Conservation (phyloP, 352 stramenopile species). For the Globisporangium middletonii region DNA sequence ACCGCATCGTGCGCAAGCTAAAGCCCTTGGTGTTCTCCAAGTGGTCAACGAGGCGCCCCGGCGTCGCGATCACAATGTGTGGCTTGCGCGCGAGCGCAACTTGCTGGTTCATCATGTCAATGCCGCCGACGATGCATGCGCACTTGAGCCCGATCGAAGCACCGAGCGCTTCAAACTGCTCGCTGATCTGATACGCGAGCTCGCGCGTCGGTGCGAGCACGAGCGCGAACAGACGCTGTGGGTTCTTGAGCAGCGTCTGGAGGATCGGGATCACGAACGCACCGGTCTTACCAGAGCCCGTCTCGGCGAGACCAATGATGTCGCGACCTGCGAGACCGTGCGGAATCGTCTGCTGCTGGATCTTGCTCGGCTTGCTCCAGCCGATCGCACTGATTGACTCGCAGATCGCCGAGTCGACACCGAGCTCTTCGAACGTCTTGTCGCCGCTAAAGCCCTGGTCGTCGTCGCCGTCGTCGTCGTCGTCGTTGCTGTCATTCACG, state of each 20-base stretch:
- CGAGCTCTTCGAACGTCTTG: constrained; percentile 87
- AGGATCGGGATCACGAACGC: constrained; percentile 94
- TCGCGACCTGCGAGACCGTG: constrained; percentile 91
- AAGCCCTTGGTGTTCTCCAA: constrained; percentile 97
- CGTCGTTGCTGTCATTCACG: too few species aligned
- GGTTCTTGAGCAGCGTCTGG: constrained; percentile 88
- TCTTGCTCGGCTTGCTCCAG: constrained; percentile 92
- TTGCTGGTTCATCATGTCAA: constrained; percentile 97
- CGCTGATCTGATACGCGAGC: constrained; percentile 94
- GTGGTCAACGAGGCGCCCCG: constrained; percentile 91
- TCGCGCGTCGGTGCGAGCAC: constrained; percentile 93
- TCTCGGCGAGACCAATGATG: constrained; percentile 97
- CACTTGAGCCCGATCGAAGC: constrained; percentile 91
- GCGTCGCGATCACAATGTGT: constrained; percentile 94
- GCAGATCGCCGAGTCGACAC: constrained; percentile 88
- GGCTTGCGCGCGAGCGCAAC: constrained; percentile 96
- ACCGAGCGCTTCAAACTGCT: constrained; percentile 91
- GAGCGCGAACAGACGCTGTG: constrained; percentile 86
- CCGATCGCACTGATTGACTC: constrained; percentile 90
- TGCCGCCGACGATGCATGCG: constrained; percentile 92
- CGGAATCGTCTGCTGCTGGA: constrained; percentile 94
- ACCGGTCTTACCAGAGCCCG: constrained; percentile 93
- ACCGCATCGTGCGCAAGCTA: constrained; percentile 87
- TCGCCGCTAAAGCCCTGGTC: constrained; percentile 59
- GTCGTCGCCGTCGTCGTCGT: constrained; percentile 2